These are phyloP conservation scores for Aspergillus brunneoviolaceus DNA, from an alignment of 2,329 filamentous ascomycete species.

Conservation along the genomic window DNA sequence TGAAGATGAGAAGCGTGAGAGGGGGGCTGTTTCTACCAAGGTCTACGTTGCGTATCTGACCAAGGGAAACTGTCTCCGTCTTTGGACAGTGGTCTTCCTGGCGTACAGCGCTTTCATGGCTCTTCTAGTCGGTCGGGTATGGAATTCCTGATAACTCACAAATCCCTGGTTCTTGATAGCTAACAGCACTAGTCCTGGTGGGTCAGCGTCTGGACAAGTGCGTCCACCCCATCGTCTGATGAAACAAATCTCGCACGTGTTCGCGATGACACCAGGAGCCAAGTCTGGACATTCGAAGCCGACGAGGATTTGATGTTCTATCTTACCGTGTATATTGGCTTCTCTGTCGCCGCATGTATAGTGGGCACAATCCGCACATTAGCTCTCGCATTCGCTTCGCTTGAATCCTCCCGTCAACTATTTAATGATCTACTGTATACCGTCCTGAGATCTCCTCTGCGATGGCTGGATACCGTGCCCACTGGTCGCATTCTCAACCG, in stretches of 20 bases:
- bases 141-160: constrained; percentile 16
- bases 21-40: constrained; percentile 64
- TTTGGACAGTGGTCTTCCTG: constrained; percentile 58
- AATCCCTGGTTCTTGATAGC: neutral
- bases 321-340: constrained; percentile 57
- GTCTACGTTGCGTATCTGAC: constrained; percentile 69
- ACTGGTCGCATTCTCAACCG: constrained; percentile 73
- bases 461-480: constrained; percentile 77
- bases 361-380: constrained; percentile 50
- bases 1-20: constrained; percentile 71
- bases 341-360: constrained; percentile 59
- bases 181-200: constrained; percentile 43
- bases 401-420: constrained; percentile 65
- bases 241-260: neutral
- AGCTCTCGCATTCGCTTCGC: constrained; percentile 59
- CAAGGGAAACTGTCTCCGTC: constrained; percentile 62
- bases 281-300: neutral
- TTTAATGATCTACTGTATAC: constrained; percentile 67
- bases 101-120: constrained; percentile 58
- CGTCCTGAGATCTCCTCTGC: constrained; percentile 68
- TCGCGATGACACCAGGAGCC: neutral
- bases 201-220: constrained; percentile 49
- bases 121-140: constrained; percentile 53
- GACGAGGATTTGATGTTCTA: constrained; percentile 50
- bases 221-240: constrained; percentile 21